These are phyloP conservation scores for Cladosporium sp. DNA, from an alignment of 2,329 filamentous ascomycete species.

Conservation along the genomic window DNA sequence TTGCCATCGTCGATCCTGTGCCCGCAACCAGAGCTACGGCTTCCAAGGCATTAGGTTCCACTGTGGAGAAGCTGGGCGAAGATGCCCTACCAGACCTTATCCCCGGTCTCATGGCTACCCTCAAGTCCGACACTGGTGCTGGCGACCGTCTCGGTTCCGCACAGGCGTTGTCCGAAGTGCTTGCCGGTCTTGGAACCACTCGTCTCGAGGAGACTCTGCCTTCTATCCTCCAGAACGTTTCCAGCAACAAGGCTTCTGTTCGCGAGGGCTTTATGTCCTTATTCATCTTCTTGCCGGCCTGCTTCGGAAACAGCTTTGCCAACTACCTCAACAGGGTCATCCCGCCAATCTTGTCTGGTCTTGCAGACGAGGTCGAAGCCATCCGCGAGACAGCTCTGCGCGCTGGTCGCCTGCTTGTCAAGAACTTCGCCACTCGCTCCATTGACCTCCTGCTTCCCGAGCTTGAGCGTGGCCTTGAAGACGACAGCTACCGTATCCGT, in stretches of 20 bases:
- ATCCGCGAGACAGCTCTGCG: conserved; percentile 96
- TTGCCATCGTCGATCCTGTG: conserved; percentile 90
- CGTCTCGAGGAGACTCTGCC: conserved; percentile 93
- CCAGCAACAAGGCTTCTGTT: conserved; percentile 83
- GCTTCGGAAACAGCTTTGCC: conserved; percentile 97
- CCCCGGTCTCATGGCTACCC: conserved; percentile 92
- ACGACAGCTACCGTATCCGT: conserved; percentile 95
- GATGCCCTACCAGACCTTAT: conserved; percentile 96
- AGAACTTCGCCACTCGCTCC: conserved; percentile 94
- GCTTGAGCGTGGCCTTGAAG: conserved; percentile 91
- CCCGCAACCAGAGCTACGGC: conserved; percentile 94
- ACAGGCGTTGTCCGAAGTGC: conserved; percentile 92
- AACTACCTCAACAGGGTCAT: conserved; percentile 95
- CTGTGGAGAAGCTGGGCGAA: conserved; percentile 98
- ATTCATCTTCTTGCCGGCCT: conserved; percentile 98
- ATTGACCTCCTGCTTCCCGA: conserved; percentile 93
- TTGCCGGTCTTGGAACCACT: conserved; percentile 87
- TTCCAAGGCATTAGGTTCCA: conserved; percentile 88
- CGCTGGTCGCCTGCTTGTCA: conserved; percentile 89
- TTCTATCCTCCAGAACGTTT: conserved; percentile 93
- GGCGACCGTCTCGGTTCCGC: conserved; percentile 94
- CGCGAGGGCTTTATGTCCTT: conserved; percentile 99
- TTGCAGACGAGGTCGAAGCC: conserved; percentile 93
- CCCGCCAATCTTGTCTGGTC: conserved; percentile 85
- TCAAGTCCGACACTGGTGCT: conserved; percentile 95